Conservation (phyloP, 371 early-diverging fungal genomes). For the Mucor velutinosus region DNA sequence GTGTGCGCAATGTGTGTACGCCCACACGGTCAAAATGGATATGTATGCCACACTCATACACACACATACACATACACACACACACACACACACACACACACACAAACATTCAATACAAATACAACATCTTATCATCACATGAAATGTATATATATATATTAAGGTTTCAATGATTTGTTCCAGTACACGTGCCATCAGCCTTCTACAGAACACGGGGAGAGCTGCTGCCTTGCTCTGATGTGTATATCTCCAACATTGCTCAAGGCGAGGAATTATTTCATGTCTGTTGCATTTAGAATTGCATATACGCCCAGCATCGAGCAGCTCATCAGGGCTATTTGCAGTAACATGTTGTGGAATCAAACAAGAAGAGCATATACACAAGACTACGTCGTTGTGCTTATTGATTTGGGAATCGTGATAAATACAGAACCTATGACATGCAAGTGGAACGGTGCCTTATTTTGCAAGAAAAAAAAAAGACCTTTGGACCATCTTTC, state of each 20-base stretch:
- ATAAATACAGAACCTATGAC: conserved; percentile 9
- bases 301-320: no score
- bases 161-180: not conserved
- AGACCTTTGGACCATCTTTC: not conserved
- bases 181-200: conserved; percentile 5
- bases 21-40: conserved; percentile 6
- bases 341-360: not conserved
- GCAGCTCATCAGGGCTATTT: no score
- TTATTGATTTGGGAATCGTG: not conserved
- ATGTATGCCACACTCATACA: not conserved
- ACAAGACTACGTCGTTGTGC: not conserved
- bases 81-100: not conserved
- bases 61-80: not conserved
- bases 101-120: not conserved
- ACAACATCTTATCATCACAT: not conserved
- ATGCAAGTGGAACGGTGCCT: not conserved
- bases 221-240: not conserved
- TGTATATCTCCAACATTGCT: not conserved
- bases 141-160: not conserved
- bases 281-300: no score
- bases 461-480: not conserved
- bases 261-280: no score
- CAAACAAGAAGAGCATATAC: not conserved
- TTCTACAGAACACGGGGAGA: not conserved
- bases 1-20: not conserved